phyloP scores from a whole-genome alignment of 73 alveolate species.

The Blepharisma stoltei region DNA sequence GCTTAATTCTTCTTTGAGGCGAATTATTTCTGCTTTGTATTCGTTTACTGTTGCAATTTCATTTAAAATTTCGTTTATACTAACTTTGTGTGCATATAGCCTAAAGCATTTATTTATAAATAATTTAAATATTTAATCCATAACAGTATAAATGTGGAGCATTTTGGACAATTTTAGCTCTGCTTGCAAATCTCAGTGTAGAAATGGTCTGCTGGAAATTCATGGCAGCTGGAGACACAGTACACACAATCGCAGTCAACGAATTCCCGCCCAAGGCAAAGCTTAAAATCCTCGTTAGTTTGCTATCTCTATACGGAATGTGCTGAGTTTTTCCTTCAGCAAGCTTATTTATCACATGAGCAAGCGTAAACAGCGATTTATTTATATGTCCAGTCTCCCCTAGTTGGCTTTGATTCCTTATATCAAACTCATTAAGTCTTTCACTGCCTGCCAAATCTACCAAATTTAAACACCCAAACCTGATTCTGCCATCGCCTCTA shows the following conservation, averaged over 20 bases:
- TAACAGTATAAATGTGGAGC: conserved; percentile 69
- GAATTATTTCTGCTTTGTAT: conserved; percentile 38
- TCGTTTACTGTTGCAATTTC: conserved; percentile 29
- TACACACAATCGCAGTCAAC: conserved; percentile 84
- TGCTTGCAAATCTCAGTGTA: conserved; percentile 87
- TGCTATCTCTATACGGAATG: conserved; percentile 93
- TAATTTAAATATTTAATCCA: conserved; percentile 57
- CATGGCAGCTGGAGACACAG: conserved; percentile 78
- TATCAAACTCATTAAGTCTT: conserved; percentile 69
- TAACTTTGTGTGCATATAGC: too few relatives aligned
- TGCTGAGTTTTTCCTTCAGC: conserved; percentile 71
- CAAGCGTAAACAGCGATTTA: conserved; percentile 81
- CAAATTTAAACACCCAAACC: conserved; percentile 67
- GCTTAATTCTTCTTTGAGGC: conserved; percentile 35
- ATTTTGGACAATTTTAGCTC: conserved; percentile 79
- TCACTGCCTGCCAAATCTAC: conserved; percentile 97
- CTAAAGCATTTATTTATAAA: conserved; percentile 40
- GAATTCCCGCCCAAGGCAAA: conserved; percentile 95
- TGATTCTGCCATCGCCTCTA: conserved; percentile 49
- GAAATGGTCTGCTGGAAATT: conserved; percentile 74
- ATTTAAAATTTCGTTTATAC: conserved; percentile 47
- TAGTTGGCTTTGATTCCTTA: conserved; percentile 31
- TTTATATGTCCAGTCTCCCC: conserved; percentile 92
- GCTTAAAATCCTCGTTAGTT: conserved; percentile 79
- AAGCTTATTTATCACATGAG: conserved; percentile 78